Conservation (phyloP, 2,329 filamentous ascomycete species). For the Sclerotinia minor region DNA sequence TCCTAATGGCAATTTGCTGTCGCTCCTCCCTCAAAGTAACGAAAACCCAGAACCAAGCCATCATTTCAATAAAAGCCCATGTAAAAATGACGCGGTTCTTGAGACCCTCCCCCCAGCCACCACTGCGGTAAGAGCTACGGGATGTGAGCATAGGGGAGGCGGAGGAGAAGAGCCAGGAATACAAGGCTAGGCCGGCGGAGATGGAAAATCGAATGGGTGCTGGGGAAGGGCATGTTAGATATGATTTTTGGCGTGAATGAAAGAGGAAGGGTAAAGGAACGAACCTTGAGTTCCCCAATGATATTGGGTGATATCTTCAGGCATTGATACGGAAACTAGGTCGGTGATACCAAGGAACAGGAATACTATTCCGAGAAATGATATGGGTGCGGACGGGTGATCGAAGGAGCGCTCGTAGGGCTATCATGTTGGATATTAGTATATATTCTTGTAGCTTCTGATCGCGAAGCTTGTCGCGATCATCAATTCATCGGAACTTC, state of each 20-base stretch:
- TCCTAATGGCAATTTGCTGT: constrained; percentile 42
- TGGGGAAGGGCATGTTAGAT: constrained; percentile 23
- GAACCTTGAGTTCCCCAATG: constrained; percentile 67
- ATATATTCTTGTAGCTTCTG: neutral
- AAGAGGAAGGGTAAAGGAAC: constrained; percentile 50
- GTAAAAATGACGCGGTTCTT: constrained; percentile 85
- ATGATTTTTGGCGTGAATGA: constrained; percentile 34
- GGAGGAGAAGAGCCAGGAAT: constrained; percentile 62
- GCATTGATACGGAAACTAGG: constrained; percentile 64
- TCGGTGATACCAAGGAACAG: constrained; percentile 61
- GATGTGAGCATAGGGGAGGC: constrained; percentile 52
- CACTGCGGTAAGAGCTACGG: constrained; percentile 43
- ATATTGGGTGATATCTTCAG: constrained; percentile 63
- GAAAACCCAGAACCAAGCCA: constrained; percentile 86
- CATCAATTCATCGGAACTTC: neutral
- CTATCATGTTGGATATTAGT: constrained; percentile 44
- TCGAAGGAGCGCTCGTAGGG: constrained; percentile 68
- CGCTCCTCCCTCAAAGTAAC: constrained; percentile 68
- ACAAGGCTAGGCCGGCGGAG: constrained; percentile 61
- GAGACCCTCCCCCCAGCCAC: constrained; percentile 62
- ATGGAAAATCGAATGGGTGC: constrained; percentile 66
- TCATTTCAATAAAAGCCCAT: constrained; percentile 79
- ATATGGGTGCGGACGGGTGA: constrained; percentile 66
- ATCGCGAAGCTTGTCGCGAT: neutral
- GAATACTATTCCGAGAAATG: constrained; percentile 70